These are phyloP conservation scores for Hypoxylon fragiforme DNA, from an alignment of 495 filamentous ascomycete genomes.

Conservation along the genomic window DNA sequence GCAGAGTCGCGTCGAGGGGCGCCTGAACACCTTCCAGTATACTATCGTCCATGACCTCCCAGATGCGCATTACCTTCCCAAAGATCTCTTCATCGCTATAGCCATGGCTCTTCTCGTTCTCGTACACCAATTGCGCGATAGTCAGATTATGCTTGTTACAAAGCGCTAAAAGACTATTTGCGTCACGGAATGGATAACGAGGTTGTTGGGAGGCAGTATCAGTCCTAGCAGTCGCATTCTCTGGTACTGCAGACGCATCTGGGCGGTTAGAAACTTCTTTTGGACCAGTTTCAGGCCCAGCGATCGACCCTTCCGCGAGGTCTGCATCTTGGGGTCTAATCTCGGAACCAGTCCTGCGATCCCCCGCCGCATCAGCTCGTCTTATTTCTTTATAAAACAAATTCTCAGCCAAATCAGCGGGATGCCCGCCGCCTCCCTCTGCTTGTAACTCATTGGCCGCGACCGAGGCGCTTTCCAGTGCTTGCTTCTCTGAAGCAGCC, in stretches of 20 bases:
- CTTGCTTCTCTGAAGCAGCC: slow-evolving; percentile 8
- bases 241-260: slow-evolving; percentile 9
- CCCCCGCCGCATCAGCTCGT: slow-evolving; percentile 38
- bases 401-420: slow-evolving; percentile 41
- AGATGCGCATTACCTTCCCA: slow-evolving; percentile 39
- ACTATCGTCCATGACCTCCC: slow-evolving; percentile 45
- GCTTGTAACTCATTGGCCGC: slow-evolving; percentile 28
- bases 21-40: slow-evolving; percentile 43
- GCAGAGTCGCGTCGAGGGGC: slow-evolving; percentile 32
- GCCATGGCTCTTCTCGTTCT: slow-evolving; percentile 43
- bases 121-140: slow-evolving; percentile 42
- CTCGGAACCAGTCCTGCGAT: slow-evolving; percentile 37
- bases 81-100: slow-evolving; percentile 42
- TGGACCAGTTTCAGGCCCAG: slow-evolving; percentile 15
- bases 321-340: slow-evolving; percentile 24
- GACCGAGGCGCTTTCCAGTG: slow-evolving; percentile 10
- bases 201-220: slow-evolving; percentile 31
- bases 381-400: slow-evolving; percentile 45
- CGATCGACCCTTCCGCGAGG: slow-evolving; percentile 20
- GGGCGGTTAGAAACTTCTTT: not conserved
- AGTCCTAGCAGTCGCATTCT: slow-evolving; percentile 9
- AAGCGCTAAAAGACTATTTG: slow-evolving; percentile 35
- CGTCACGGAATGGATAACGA: slow-evolving; percentile 40
- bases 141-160: slow-evolving; percentile 43
- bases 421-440: slow-evolving; percentile 26